Conservation (phyloP, 768 basidiomycete genomes). For the Russula sp. region DNA sequence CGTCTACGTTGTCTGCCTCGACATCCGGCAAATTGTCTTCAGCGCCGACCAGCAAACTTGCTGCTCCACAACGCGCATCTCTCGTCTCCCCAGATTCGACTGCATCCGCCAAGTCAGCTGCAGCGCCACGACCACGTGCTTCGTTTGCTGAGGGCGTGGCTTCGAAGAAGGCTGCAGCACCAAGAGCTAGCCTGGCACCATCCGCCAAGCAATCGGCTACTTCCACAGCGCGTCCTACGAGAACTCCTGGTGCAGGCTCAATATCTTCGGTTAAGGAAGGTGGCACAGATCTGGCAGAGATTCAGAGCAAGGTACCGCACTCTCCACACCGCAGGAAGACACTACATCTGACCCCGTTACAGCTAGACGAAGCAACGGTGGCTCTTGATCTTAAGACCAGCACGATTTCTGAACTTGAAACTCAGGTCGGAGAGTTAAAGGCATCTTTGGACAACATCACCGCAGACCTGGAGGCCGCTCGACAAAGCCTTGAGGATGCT, state of each 20-base stretch:
- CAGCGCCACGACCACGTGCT: slow-evolving; percentile 50
- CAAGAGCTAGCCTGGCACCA: slow-evolving; percentile 25
- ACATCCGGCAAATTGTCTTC: slow-evolving; percentile 19
- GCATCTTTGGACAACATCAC: slow-evolving; percentile 40
- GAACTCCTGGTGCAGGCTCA: slow-evolving; percentile 46
- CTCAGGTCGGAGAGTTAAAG: slow-evolving; percentile 42
- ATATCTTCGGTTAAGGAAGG: slow-evolving; percentile 70
- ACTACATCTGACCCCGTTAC: slow-evolving; percentile 6
- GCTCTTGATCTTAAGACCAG: slow-evolving; percentile 46
- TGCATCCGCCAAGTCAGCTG: slow-evolving; percentile 26
- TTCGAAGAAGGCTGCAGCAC: slow-evolving; percentile 30
- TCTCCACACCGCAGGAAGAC: neutral
- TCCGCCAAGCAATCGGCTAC: slow-evolving; percentile 33
- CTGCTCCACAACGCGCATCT: slow-evolving; percentile 36
- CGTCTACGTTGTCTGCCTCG: slow-evolving; percentile 19
- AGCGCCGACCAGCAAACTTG: slow-evolving; percentile 29
- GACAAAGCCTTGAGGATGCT: slow-evolving; percentile 37
- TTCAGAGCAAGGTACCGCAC: slow-evolving; percentile 50
- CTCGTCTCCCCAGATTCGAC: slow-evolving; percentile 50
- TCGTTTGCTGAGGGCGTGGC: slow-evolving; percentile 59
- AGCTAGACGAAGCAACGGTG: slow-evolving; percentile 58
- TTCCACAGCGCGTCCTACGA: slow-evolving; percentile 29
- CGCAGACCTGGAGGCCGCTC: slow-evolving; percentile 44
- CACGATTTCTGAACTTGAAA: slow-evolving; percentile 45
- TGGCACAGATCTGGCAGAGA: slow-evolving; percentile 45